Evolutionary conservation across 108 stramenopile species (phyloP), one percentile per base, ranked within the genome.

Genomic region (Cyclotella choctawhatcheeana): DNA sequence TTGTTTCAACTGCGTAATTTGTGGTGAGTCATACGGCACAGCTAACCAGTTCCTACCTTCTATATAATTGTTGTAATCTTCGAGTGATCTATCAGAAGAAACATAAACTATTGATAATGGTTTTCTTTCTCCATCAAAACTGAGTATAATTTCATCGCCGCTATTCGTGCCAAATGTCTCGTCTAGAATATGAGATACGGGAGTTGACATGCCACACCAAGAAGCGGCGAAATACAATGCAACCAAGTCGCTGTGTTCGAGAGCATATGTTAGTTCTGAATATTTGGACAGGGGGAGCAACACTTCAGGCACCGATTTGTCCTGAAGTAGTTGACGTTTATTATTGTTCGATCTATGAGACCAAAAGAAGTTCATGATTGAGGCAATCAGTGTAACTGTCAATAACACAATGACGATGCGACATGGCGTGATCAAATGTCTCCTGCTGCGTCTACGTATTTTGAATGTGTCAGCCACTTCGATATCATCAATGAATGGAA

Each of bases 161-260:
- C 25, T 32, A 29, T 16, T 45, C 4, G 12, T n/a, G 10, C 64
- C 70, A 61, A 90, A 82, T 20, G 68, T 68, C 17, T 67, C 64
- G 27, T 83, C 86, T 14, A 91, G 61, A 7, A 50, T 35, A 12
- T 85, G 40, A 0, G 87, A 79, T 5, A 84, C 67, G 18, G 79
- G 70, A 18, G 86, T 84, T 13, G 73, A 69, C 83, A 82, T 81
- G 43, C 86, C 86, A 73, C 90, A 91, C 90, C 90, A 91, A 3
- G 68, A 40, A 24, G 90, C 90, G 26, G 86, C 90, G 63, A 87
- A 91, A 58, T 91, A 91, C 5, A 91, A 61, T 30, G 67, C 71
- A 54, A 88, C 86, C 29, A 91, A 50, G 34, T 85, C 73, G 43
- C 82, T 85, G 55, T 91, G 37, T 56, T 74, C 18, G 26, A 91